Evolutionary conservation across 1,284 basidiomycete species (phyloP).

Genomic region (Tremellales sp.): DNA sequence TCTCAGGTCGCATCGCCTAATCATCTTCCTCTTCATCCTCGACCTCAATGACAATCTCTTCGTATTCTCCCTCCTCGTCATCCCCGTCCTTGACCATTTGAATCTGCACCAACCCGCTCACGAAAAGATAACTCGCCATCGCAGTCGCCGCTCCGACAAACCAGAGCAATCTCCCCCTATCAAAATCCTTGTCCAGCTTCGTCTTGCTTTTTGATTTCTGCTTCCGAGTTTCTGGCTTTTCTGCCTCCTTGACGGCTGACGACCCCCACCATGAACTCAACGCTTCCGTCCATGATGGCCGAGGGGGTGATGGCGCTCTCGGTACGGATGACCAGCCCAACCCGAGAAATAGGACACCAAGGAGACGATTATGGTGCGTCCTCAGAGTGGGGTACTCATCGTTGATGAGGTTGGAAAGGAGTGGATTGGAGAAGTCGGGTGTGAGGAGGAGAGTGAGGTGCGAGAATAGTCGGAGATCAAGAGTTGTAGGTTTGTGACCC

Average conservation of each 20-base stretch:
- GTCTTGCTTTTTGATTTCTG: slow-evolving; percentile 15
- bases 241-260: slow-evolving; percentile 1
- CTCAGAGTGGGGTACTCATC: slow-evolving; percentile 33
- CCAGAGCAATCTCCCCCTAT: slow-evolving; percentile 38
- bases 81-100: slow-evolving; percentile 20
- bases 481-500: slow-evolving; percentile 34
- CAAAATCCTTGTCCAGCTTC: slow-evolving; percentile 27
- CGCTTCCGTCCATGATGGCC: slow-evolving; percentile 2
- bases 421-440: slow-evolving; percentile 39
- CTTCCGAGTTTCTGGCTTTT: slow-evolving; percentile 4
- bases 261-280: slow-evolving; percentile 6
- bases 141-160: slow-evolving; percentile 32
- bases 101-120: slow-evolving; percentile 33
- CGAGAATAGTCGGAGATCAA: slow-evolving; percentile 45
- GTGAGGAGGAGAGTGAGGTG: slow-evolving; percentile 45
- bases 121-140: slow-evolving; percentile 38
- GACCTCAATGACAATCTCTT: slow-evolving; percentile 8
- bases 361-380: slow-evolving; percentile 33
- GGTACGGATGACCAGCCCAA: slow-evolving; percentile 11
- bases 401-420: slow-evolving; percentile 41
- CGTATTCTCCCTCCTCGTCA: slow-evolving; percentile 16
- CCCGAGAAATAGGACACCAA: slow-evolving; percentile 19
- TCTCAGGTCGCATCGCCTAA: too few species aligned
- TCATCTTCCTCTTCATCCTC: slow-evolving; percentile 15
- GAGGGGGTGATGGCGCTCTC: slow-evolving; percentile 4